Conservation (phyloP, 441 rosid genomes). For the Aleurites moluccanus region DNA sequence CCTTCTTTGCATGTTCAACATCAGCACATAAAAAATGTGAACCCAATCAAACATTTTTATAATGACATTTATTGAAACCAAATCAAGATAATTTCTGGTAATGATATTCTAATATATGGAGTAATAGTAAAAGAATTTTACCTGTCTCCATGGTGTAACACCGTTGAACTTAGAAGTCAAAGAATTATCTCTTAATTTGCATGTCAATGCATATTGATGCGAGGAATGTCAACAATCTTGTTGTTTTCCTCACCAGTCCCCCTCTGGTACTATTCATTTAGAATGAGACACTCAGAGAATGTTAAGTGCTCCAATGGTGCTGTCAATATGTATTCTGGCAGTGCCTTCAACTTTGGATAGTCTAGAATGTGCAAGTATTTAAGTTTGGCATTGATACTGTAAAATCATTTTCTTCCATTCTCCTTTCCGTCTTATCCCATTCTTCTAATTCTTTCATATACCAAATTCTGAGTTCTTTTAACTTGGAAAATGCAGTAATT, state of each 20-base stretch:
- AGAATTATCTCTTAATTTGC: too few species aligned
- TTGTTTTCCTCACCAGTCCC: neutral
- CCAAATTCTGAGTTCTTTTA: neutral
- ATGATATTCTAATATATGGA: too few species aligned
- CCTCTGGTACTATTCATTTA: neutral
- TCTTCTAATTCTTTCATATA: neutral
- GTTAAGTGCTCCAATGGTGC: neutral
- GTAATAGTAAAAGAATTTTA: too few species aligned
- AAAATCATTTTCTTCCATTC: neutral
- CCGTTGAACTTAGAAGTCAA: too few species aligned
- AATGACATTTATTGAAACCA: too few species aligned
- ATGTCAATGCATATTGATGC: neutral
- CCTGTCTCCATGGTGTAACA: too few species aligned
- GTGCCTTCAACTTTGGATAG: neutral
- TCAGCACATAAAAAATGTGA: too few species aligned
- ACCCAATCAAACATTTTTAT: too few species aligned
- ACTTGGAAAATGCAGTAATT: conserved; percentile 11
- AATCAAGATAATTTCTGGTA: too few species aligned
- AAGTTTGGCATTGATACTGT: conserved; percentile 17
- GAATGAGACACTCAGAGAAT: neutral
- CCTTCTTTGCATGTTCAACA: too few species aligned
- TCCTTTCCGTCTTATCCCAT: neutral
- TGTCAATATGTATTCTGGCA: conserved; percentile 6
- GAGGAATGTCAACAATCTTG: conserved; percentile 3
- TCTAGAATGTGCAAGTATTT: fast-evolving